These are phyloP conservation scores for Orbilia quercus DNA, from an alignment of 2,329 filamentous ascomycete species.

Conservation along the genomic window DNA sequence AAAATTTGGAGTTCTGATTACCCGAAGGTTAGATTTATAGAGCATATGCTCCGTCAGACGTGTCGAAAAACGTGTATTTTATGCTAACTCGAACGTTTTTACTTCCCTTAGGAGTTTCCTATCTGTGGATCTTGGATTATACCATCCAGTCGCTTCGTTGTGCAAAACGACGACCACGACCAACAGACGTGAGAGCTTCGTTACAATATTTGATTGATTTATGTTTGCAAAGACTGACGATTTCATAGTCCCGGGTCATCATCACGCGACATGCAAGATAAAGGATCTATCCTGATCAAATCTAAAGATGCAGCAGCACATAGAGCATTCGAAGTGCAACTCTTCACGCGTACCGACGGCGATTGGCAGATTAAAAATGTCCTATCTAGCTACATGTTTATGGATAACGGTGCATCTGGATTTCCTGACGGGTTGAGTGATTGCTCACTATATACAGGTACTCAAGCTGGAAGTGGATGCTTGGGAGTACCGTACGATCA, in stretches of 20 bases:
- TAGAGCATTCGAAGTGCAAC: conserved; percentile 60
- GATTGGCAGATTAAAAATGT: conserved; percentile 61
- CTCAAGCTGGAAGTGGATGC: conserved; percentile 56
- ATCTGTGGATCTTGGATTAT: conserved; percentile 59
- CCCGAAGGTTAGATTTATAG: conserved; percentile 30
- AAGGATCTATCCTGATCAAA: conserved; percentile 60
- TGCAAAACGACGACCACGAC: conserved; percentile 62
- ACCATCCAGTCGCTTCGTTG: conserved; percentile 59
- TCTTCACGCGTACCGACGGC: conserved; percentile 61
- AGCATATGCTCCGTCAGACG: conserved; percentile 32
- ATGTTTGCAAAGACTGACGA: no score
- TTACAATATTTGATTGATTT: no score
- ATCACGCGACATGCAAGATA: conserved; percentile 60
- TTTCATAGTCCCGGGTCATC: conserved; percentile 59
- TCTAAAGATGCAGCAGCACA: conserved; percentile 60
- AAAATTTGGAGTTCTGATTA: conserved; percentile 61
- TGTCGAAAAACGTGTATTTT: no score
- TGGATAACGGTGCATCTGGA: conserved; percentile 58
- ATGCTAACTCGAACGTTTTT: conserved; percentile 12
- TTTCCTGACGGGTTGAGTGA: conserved; percentile 60
- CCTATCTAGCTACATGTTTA: conserved; percentile 60
- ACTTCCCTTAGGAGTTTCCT: conserved; percentile 31
- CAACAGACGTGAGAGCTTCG: conserved; percentile 58
- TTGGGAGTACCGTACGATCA: conserved; percentile 60
- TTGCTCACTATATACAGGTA: conserved; percentile 60